These are phyloP conservation scores for Kregervanrija delftensis DNA, from an alignment of 805 yeast species.

Conservation along the genomic window DNA sequence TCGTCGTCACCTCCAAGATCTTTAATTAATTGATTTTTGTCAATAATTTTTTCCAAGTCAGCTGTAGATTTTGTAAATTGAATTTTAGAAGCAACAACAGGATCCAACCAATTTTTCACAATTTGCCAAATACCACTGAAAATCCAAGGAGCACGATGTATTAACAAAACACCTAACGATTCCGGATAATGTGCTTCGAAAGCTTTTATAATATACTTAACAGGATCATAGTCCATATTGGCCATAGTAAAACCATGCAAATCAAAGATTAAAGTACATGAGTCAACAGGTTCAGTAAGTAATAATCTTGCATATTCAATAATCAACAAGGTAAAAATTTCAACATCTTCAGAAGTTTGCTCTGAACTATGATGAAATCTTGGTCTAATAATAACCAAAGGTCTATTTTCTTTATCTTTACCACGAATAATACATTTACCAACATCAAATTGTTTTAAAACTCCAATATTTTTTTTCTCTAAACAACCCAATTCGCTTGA, in stretches of 20 bases:
- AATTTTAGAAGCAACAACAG: slow-evolving; percentile 90
- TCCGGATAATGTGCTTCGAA: slow-evolving; percentile 98
- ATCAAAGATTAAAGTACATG: slow-evolving; percentile 81
- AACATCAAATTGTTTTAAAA: slow-evolving; percentile 47
- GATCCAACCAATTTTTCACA: slow-evolving; percentile 91
- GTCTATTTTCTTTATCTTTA: slow-evolving; percentile 63
- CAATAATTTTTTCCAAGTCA: slow-evolving; percentile 63
- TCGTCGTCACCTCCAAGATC: slow-evolving; percentile 70
- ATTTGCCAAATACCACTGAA: slow-evolving; percentile 93
- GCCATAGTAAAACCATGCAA: slow-evolving; percentile 78
- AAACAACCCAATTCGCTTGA: slow-evolving; percentile 67
- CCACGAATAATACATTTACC: slow-evolving; percentile 77
- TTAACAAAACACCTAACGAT: slow-evolving; percentile 72
- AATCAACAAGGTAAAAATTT: slow-evolving; percentile 63
- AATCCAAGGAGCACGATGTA: slow-evolving; percentile 96
- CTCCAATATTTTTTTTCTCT: slow-evolving; percentile 36
- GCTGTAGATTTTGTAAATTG: slow-evolving; percentile 65
- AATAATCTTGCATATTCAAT: slow-evolving; percentile 81
- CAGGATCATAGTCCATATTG: slow-evolving; percentile 90
- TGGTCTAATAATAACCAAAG: slow-evolving; percentile 77
- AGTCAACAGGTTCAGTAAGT: slow-evolving; percentile 68
- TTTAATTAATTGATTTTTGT: slow-evolving; percentile 52
- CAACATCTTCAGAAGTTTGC: slow-evolving; percentile 64
- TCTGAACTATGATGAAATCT: slow-evolving; percentile 63
- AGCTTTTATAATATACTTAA: slow-evolving; percentile 79